Base-by-base conservation (phyloP, 129 eudicot species). In the Glebionis coronaria region DNA sequence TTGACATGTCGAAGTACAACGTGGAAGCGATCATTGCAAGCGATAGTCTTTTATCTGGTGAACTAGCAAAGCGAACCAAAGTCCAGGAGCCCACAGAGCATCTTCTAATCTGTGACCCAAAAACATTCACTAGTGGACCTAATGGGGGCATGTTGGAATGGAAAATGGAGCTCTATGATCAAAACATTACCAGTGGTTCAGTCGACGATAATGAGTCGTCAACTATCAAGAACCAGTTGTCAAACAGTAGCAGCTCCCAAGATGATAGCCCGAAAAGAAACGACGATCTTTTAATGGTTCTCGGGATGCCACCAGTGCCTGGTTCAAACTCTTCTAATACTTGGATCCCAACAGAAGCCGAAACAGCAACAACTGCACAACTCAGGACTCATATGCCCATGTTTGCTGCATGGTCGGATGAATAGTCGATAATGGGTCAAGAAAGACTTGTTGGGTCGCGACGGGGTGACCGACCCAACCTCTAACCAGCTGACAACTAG, bases 321-420 rank as follows among this genome's bases (percentile, higher is more conserved):
- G 40, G 57, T 71, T 35, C 42, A 8, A 35, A 35, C 42, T 35
- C 42, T 35, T 7, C 42, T 7, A 35, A 44, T 67, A 52, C 88
- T 7, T 82, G 95, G 95, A 80, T 88, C 18, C 70, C 82, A 42
- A 18, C 85, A 31, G 75, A 42, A 25, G 12, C 51, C 1, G 65
- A 65, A 65, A 27, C 56, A n/a, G 18, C 64, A 25, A 63, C 56
- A 0, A 46, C 56, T 0, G 31, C 73, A 31, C 84, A 81, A 35
- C 23, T 84, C 73, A 82, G 87, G 82, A 77, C 91, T 61, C 82
- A 82, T 61, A 74, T 82, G 68, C 97, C 91, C 0, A 70, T 90
- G 15, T 90, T 90, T 65, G 90, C 95, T 65, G 91, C 95, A 42
- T 90, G 97, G 95, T 70, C 87, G 14, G 95, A 87, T 79, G 80